A percentile compares a stretch with the other conserved stretches of the same genome.
phyloP scores from a whole-genome alignment of 371 early-diverging fungal species.

The Lichtheimia corymbifera region DNA sequence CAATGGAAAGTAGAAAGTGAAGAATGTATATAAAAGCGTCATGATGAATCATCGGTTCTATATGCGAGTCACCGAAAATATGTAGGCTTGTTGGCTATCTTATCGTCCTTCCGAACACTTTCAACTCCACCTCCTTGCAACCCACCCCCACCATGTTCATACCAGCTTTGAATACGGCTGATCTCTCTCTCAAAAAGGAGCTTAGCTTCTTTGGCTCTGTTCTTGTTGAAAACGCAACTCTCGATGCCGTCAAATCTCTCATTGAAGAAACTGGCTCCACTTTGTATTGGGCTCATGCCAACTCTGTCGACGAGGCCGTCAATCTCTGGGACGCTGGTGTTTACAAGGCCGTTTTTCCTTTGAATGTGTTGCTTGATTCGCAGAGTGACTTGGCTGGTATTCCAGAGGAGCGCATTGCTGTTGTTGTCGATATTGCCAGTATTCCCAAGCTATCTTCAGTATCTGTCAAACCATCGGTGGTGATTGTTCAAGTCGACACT shows the following conservation, averaged over 20 bases:
- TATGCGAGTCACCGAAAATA: too few species aligned
- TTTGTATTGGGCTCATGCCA: constrained; percentile 57
- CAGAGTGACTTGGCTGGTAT: constrained; percentile 30
- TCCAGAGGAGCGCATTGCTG: constrained; percentile 51
- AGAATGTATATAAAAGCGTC: too few species aligned
- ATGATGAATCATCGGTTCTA: too few species aligned
- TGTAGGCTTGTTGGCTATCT: neutral
- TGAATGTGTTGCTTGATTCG: constrained; percentile 27
- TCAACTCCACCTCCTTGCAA: too few species aligned
- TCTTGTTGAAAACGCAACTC: constrained; percentile 37
- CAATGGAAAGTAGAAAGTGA: too few species aligned
- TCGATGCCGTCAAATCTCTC: constrained; percentile 37
- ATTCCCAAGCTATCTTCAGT: constrained; percentile 1
- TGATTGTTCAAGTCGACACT: neutral
- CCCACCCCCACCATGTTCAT: constrained; percentile 46
- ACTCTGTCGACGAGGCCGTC: constrained; percentile 52
- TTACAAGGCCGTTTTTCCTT: constrained; percentile 55
- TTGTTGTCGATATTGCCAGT: constrained; percentile 12
- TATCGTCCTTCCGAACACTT: too few species aligned
- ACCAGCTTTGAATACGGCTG: constrained; percentile 47
- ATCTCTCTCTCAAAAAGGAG: constrained; percentile 28
- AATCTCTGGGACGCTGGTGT: constrained; percentile 64
- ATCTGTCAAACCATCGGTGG: constrained; percentile 1
- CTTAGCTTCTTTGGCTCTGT: constrained; percentile 30
- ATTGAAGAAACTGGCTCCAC: constrained; percentile 47